Evolutionary conservation across 1,284 basidiomycete species (phyloP).

Genomic region (Leccinum pachyderme): DNA sequence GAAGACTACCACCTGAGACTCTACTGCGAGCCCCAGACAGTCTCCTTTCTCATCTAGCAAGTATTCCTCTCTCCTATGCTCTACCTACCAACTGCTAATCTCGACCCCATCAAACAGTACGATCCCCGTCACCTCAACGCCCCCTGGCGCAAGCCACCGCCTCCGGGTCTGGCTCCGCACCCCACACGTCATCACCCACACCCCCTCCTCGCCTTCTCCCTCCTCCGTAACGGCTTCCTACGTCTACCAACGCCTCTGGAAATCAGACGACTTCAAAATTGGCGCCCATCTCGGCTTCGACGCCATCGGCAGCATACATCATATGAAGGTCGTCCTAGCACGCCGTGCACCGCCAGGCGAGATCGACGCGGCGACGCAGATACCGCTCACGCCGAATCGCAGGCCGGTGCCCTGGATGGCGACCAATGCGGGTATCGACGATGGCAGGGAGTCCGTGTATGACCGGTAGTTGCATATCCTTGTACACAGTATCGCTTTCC

Average conservation of each 20-base stretch:
- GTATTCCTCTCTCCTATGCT: conserved; percentile 17
- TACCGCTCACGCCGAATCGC: conserved; percentile 8
- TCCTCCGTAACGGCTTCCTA: conserved; percentile 42
- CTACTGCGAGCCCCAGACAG: conserved; percentile 44
- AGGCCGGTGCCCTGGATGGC: conserved; percentile 14
- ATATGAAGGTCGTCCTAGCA: conserved; percentile 46
- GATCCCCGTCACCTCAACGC: conserved; percentile 50
- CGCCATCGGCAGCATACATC: conserved; percentile 32
- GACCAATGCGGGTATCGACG: conserved; percentile 1
- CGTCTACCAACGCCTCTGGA: conserved; percentile 60
- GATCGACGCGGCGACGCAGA: neutral
- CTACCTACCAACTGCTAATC: neutral
- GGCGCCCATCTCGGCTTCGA: conserved; percentile 52
- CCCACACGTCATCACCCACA: conserved; percentile 19
- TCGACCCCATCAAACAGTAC: conserved; percentile 35
- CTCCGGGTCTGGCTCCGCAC: conserved; percentile 56
- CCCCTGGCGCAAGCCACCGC: conserved; percentile 53
- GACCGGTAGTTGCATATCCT: conserved; percentile 12
- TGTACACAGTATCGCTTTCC: neutral
- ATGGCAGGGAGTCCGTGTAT: conserved; percentile 9
- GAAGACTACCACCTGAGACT: conserved; percentile 44
- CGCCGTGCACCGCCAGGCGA: conserved; percentile 21
- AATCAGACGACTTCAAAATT: conserved; percentile 58
- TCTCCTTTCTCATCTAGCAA: conserved; percentile 58
- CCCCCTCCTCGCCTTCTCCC: conserved; percentile 24